Percentiles rank a stretch among this genome's conserved stretches.
Conservation (phyloP, 805 yeast genomes). For the Kazachstania psychrophila region DNA sequence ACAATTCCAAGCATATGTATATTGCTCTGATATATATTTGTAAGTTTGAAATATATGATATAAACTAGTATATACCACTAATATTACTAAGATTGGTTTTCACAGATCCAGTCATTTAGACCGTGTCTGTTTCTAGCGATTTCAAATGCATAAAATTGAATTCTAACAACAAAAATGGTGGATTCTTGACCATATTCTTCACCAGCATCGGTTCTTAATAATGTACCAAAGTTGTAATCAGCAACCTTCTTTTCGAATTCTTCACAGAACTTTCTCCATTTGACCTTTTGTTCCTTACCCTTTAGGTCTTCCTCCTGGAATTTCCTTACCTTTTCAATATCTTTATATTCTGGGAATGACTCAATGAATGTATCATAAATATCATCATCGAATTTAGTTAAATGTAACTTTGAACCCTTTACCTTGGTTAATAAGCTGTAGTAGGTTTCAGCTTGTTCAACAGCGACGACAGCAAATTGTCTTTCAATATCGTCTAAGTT, state of each 20-base stretch:
- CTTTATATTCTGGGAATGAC: constrained; percentile 82
- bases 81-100: constrained; percentile 21
- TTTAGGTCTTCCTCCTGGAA: constrained; percentile 78
- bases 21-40: too few species aligned
- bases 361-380: constrained; percentile 50
- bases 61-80: background rate
- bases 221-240: constrained; percentile 92
- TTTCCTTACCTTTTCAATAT: constrained; percentile 44
- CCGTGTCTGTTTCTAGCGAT: constrained; percentile 87
- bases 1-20: too few species aligned
- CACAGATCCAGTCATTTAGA: constrained; percentile 78
- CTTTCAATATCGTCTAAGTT: constrained; percentile 92
- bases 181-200: constrained; percentile 75
- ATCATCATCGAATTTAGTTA: constrained; percentile 65
- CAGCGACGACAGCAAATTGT: constrained; percentile 97
- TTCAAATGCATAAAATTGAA: constrained; percentile 92
- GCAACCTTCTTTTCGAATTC: constrained; percentile 71
- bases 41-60: too few species aligned
- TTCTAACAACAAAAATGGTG: constrained; percentile 83
- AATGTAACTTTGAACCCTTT: constrained; percentile 69
- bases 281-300: constrained; percentile 64
- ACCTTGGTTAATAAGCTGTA: constrained; percentile 70
- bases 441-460: constrained; percentile 88
- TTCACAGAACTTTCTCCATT: constrained; percentile 85
- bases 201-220: constrained; percentile 62